Conservation (phyloP, 345 rosid species). For the Pseudoturritis turrita region DNA sequence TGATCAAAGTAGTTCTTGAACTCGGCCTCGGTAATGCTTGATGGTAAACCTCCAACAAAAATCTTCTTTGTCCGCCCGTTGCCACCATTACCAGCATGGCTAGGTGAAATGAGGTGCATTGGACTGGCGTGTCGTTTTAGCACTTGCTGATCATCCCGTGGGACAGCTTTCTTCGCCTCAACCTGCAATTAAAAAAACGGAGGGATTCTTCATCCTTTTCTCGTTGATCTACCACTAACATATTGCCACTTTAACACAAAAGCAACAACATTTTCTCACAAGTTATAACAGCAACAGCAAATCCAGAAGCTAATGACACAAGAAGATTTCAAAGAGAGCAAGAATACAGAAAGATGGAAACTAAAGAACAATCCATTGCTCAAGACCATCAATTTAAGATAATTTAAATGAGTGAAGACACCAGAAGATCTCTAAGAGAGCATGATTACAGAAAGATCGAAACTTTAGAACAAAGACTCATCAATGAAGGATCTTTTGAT, state of each 20-base stretch:
- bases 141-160: constrained; percentile 81
- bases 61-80: constrained; percentile 71
- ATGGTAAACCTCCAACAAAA: constrained; percentile 90
- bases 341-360: background rate
- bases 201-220: background rate
- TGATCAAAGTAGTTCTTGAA: constrained; percentile 85
- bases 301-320: background rate
- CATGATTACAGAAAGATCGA: background rate
- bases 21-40: constrained; percentile 61
- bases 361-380: background rate
- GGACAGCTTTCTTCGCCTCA: constrained; percentile 96
- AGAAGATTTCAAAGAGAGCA: background rate
- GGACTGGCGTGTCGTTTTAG: constrained; percentile 46
- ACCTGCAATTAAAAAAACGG: constrained; percentile 45
- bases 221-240: background rate
- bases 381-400: background rate
- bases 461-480: background rate
- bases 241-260: background rate
- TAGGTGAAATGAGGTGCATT: constrained; percentile 38
- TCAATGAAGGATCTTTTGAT: background rate
- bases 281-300: background rate
- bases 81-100: constrained; percentile 47
- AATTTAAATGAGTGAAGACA: background rate
- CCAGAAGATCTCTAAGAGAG: background rate
- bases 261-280: background rate